Evolutionary conservation across 345 rosid genomes (phyloP), one percentile per base, ranked within the genome.

Genomic region (Lepidium aucheri): DNA sequence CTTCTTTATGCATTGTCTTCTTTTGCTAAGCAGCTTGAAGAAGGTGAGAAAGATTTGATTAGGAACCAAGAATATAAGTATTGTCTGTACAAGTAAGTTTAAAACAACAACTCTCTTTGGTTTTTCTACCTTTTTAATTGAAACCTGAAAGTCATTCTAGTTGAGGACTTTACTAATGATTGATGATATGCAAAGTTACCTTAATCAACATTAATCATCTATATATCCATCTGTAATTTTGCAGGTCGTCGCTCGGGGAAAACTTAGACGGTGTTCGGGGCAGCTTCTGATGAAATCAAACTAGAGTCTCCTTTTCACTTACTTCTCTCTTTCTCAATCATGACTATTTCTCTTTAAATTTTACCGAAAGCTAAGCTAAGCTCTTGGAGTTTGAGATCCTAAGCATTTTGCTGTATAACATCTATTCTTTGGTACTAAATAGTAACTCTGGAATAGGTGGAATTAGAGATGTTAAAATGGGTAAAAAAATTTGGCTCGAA

Each of bases 41-140:
- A 89, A 70, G 96, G 94, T 3, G 96, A 87, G 71, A 87, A 85
- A 44, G 91, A 89, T 80, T 75, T 75, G 72, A 42, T 74, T 42
- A 76, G 96, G 65, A 75, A 89, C 76, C 94, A 89, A 77, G 96
- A 89, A 49, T 89, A 78, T 78, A 87, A 82, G 77, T 89, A 85
- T 56, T 89, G 96, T 68, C 74, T 89, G 89, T 81, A 85, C 58
- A 89, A 85, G 96, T 87, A 85, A 87, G 69, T 6, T 35, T 42
- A 1, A 34, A 33, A 22, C 15, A 1, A 32, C 15, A 5, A 11
- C 34, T 50, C 47, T 39, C 22, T 65, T 56, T 20, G 47, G 12
- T 30, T 69, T 17, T 15, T 17, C 39, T 59, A 41, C 10, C 56
- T 13, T 1, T n/a, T 51, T 11, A 28, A 28, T 8, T 4, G 2